Conservation (phyloP, 2,329 filamentous ascomycete species). For the Ceratocystis harringtonii region DNA sequence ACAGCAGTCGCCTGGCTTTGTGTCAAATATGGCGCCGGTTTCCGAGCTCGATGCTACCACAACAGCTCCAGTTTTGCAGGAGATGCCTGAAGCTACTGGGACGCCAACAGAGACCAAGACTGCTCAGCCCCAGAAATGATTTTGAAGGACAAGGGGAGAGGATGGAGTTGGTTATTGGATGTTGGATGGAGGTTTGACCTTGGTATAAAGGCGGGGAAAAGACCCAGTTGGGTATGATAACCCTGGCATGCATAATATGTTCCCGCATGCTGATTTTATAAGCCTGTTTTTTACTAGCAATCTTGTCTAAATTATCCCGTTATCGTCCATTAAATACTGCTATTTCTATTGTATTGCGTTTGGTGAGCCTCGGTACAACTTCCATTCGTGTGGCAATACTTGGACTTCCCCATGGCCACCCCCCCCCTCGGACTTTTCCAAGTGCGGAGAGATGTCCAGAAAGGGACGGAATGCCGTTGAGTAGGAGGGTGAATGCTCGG, state of each 20-base stretch:
- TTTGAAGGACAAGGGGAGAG: background rate
- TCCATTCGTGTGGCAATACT: background rate
- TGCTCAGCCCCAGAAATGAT: background rate
- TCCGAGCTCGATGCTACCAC: background rate
- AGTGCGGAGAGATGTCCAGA: background rate
- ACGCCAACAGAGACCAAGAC: background rate
- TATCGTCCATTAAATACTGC: background rate
- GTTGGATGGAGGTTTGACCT: background rate
- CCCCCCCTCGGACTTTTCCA: background rate
- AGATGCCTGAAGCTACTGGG: background rate
- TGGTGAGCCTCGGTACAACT: background rate
- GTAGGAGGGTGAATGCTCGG: background rate
- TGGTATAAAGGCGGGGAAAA: background rate
- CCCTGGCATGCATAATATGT: background rate
- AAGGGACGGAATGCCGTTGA: background rate
- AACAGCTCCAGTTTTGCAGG: background rate
- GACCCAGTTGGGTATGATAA: background rate
- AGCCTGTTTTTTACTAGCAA: background rate
- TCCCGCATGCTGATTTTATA: background rate
- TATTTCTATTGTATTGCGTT: background rate
- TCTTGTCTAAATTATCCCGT: background rate
- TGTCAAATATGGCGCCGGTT: background rate
- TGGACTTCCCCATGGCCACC: background rate
- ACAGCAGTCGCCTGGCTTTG: conserved; percentile 2
- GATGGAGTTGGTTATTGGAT: background rate